Evolutionary conservation across 177 flowering plant species (phyloP).

Genomic region (Vitis hybrid): DNA sequence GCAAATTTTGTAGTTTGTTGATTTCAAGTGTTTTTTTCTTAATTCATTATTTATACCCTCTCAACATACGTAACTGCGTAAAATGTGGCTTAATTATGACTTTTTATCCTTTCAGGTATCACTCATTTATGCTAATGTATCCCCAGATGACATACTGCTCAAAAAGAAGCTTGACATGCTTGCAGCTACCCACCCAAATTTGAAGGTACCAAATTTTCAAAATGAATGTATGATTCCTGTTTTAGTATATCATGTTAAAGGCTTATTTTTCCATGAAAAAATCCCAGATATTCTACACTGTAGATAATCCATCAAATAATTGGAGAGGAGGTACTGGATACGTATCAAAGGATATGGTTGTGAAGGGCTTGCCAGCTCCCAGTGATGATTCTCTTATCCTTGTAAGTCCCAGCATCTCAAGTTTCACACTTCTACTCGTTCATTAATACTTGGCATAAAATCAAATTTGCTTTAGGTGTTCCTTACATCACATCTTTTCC

Average conservation of each 20-base stretch:
- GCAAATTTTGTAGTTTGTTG: background rate
- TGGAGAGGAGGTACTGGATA: constrained; percentile 93
- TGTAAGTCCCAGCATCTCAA: constrained; percentile 46
- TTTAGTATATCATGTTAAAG: background rate
- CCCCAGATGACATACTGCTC: constrained; percentile 96
- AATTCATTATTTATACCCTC: background rate
- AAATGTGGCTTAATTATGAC: background rate
- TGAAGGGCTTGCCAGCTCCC: constrained; percentile 90
- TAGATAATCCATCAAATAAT: constrained; percentile 80
- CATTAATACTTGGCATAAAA: background rate
- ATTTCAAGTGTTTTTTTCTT: background rate
- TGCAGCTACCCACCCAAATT: constrained; percentile 79
- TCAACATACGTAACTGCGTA: background rate
- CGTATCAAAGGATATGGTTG: constrained; percentile 76
- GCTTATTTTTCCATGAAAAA: background rate
- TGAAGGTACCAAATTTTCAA: constrained; percentile 56
- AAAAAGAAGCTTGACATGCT: constrained; percentile 91
- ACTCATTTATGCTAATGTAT: constrained; percentile 82
- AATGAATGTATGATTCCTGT: constrained; percentile 4
- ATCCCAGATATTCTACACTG: constrained; percentile 82
- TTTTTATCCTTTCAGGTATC: constrained; percentile 58
- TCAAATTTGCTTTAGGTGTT: background rate
- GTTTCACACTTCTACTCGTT: background rate
- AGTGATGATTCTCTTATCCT: constrained; percentile 79
- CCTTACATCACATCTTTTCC: background rate